Evolutionary conservation across 1,139 yeast genomes (phyloP), one percentile per base, ranked within the genome.

Genomic region (Scheffersomyces quercinus): DNA sequence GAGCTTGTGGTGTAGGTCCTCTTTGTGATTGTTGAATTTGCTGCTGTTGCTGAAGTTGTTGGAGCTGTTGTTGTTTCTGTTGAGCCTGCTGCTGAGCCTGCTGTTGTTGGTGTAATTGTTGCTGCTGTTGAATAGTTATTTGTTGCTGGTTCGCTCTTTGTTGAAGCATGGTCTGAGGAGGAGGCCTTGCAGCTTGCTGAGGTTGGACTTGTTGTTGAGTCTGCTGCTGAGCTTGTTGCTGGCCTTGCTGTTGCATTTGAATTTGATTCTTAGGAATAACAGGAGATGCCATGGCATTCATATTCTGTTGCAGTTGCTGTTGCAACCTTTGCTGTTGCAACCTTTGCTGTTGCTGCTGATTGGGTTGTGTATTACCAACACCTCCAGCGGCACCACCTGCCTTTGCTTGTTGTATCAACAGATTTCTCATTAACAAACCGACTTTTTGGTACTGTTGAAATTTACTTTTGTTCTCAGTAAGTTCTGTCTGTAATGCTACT

Each of bases 391-490:
- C 36, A 8, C 24, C 20, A 12, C 29, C 30, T 14, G 40, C 24
- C 7, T 15, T 14, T 14, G 35, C 71, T 54, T 66, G 71, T 40
- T 70, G 73, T 40, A 66, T 57, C 43, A 73, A 59, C 50, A 67
- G 71, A 37, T 66, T 62, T 44, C 67, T 64, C 70, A 73, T 70
- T 49, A 66, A 67, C 31, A 64, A 56, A 2, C 75, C 76, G 42
- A 67, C 68, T 43, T 67, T 64, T 42, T 71, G 75, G 50, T 62
- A 70, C 44, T 67, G 69, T 11, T 65, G 59, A 47, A 65, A 67
- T 48, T 70, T 73, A 43, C 57, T 56, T 43, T 62, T 66, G 46
- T 64, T 56, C 38, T 70, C 75, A 12, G 60, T 58, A 32, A 71
- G 58, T 51, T 71, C 70, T 39, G 60, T 58, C 35, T 73, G 77